Evolutionary conservation across 495 filamentous ascomycete genomes (phyloP).

Genomic region (Aspergillus mulundensis): DNA sequence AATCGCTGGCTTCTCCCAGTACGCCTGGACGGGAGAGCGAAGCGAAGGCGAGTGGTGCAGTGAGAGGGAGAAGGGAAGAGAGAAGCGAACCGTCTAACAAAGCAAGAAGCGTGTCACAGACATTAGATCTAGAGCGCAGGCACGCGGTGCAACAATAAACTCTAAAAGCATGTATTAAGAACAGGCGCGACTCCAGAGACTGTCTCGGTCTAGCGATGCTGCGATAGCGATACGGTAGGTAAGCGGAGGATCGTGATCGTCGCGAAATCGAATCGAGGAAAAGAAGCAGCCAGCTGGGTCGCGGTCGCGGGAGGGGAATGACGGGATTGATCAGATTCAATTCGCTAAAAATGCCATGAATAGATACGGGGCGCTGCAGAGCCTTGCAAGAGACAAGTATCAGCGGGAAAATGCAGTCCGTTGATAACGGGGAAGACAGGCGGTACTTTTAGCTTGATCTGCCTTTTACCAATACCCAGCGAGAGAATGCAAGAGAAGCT

Average conservation of each 20-base stretch:
- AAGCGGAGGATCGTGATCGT: slow-evolving; percentile 8
- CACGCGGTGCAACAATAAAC: slow-evolving; percentile 1
- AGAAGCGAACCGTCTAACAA: background rate
- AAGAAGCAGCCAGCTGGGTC: background rate
- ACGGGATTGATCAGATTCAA: background rate
- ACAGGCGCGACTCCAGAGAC: background rate
- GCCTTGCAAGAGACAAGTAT: background rate
- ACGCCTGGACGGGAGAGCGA: background rate
- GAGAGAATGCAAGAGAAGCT: background rate
- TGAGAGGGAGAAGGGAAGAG: slow-evolving; percentile 4
- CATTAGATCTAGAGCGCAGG: background rate
- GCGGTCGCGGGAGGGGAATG: background rate
- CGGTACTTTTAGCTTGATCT: background rate
- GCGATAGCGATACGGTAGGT: background rate
- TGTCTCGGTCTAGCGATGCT: background rate
- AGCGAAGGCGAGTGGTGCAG: slow-evolving; percentile 7
- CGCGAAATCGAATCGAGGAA: background rate
- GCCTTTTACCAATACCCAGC: background rate
- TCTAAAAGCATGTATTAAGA: background rate
- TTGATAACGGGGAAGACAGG: background rate
- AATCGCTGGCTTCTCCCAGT: slow-evolving; percentile 14
- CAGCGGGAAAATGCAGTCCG: background rate
- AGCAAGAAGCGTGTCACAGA: background rate
- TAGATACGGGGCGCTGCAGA: background rate
- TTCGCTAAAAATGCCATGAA: background rate